Base-by-base conservation (phyloP, 805 yeast species). In the Cyberlindnera veronae region DNA sequence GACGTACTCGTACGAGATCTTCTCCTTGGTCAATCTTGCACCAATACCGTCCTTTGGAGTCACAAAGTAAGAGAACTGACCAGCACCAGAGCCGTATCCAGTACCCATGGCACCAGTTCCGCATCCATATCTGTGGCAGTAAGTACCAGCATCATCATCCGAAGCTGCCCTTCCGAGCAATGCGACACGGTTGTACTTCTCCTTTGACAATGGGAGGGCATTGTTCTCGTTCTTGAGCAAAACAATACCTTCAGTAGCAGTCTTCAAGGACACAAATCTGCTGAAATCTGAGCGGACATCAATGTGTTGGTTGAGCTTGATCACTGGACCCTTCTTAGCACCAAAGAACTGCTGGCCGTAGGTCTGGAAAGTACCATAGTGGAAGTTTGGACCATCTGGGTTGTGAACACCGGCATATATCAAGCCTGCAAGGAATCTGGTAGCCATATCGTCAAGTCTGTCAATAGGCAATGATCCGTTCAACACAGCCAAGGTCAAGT, bases 61-160 rank as follows among this genome's bases (percentile, higher is more conserved):
- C 16, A 73, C 62, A 11, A 74, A 69, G 50, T 62, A 72, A 2
- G 77, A 74, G 40, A 71, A 72, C 44, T 66, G 68, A 21, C 71
- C 79, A 3, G 79, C 64, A 2, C 81, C 77, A 4, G 83, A 76
- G 2, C 83, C 84, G 76, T 82, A 74, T 14, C 82, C 83, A 12
- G 71, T 65, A 23, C 74, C 70, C 34, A 76, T 50, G 3, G 74
- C 68, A 4, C 83, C 83, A 40, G 70, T 67, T 14, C 63, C 62
- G 50, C 67, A 14, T 66, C 81, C 82, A 72, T 34, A 67, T 53
- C 84, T 84, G 32, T 65, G 60, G 0, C 76, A 67, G 45, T 69
- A 74, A 3, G 69, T 60, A 3, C 71, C 72, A 3, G 82, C 81
- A 3, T 75, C 80, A 5, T 64, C 47, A 0, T 84, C 84, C 2